phyloP scores from a whole-genome alignment of 2,329 filamentous ascomycete species.

The Aspergillus persii region DNA sequence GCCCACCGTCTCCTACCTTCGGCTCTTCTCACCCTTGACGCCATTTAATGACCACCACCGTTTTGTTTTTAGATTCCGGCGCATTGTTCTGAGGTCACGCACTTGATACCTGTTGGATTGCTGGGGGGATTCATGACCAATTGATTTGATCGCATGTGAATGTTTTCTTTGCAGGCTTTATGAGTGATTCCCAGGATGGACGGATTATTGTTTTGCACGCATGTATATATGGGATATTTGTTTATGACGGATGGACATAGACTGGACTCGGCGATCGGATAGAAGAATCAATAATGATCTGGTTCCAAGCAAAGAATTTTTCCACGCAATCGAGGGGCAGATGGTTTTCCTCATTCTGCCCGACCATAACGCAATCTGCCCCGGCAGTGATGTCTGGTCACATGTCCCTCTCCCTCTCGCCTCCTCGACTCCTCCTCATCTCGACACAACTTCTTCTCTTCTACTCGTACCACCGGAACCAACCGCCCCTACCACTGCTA shows the following conservation, averaged over 20 bases:
- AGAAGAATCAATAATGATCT: slow-evolving; percentile 8
- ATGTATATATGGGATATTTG: slow-evolving; percentile 13
- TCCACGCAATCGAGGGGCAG: background rate
- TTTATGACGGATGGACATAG: slow-evolving; percentile 17
- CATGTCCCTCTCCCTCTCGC: background rate
- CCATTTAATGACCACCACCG: slow-evolving; percentile 10
- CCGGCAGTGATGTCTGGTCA: background rate
- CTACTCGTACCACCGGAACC: no score
- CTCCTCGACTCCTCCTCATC: background rate
- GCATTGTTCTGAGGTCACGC: slow-evolving; percentile 4
- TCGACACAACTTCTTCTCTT: background rate
- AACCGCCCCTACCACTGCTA: background rate
- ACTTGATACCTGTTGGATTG: slow-evolving; percentile 2
- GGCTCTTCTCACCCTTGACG: slow-evolving; percentile 5
- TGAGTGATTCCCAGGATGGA: slow-evolving; percentile 21
- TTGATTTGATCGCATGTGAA: slow-evolving; percentile 12
- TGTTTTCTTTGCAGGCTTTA: slow-evolving; percentile 4
- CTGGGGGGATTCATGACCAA: background rate
- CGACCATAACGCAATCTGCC: background rate
- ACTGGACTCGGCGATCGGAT: slow-evolving; percentile 15
- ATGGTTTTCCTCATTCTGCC: background rate
- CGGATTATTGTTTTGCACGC: slow-evolving; percentile 10
- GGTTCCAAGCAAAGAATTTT: background rate
- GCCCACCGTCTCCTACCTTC: background rate
- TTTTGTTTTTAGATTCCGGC: slow-evolving; percentile 7